Evolutionary conservation across 1,139 yeast species (phyloP).

Genomic region (Yamadazyma buinensis): DNA sequence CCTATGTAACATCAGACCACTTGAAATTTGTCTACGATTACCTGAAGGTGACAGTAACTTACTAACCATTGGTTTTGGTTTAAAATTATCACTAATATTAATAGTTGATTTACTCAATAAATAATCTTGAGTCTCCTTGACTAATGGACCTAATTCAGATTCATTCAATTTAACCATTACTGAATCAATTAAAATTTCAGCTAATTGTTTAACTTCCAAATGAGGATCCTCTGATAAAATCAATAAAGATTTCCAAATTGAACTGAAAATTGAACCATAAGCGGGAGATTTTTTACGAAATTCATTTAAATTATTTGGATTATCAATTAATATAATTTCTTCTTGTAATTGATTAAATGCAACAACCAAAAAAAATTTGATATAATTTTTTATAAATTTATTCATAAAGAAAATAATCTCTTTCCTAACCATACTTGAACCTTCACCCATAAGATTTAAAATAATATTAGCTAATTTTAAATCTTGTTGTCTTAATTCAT

Average conservation of each 20-base stretch:
- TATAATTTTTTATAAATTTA: conserved; percentile 66
- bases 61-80: conserved; percentile 32
- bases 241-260: conserved; percentile 82
- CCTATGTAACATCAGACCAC: conserved; percentile 29
- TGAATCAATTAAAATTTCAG: conserved; percentile 73
- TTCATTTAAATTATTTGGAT: conserved; percentile 55
- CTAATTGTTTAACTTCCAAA: conserved; percentile 70
- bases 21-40: conserved; percentile 31
- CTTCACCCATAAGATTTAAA: conserved; percentile 64
- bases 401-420: conserved; percentile 80
- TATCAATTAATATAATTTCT: conserved; percentile 66
- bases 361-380: conserved; percentile 75
- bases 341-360: conserved; percentile 86
- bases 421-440: conserved; percentile 83
- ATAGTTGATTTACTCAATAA: conserved; percentile 50
- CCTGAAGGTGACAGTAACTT: conserved; percentile 13
- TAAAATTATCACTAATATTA: conserved; percentile 39
- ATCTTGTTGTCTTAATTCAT: conserved; percentile 54
- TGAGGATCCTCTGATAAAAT: conserved; percentile 88
- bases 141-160: conserved; percentile 63
- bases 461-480: conserved; percentile 48
- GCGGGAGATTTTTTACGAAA: conserved; percentile 65
- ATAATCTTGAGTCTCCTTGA: conserved; percentile 62
- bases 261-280: conserved; percentile 81
- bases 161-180: conserved; percentile 64